Conservation (phyloP, 306 rosid species). For the Quercus alba region DNA sequence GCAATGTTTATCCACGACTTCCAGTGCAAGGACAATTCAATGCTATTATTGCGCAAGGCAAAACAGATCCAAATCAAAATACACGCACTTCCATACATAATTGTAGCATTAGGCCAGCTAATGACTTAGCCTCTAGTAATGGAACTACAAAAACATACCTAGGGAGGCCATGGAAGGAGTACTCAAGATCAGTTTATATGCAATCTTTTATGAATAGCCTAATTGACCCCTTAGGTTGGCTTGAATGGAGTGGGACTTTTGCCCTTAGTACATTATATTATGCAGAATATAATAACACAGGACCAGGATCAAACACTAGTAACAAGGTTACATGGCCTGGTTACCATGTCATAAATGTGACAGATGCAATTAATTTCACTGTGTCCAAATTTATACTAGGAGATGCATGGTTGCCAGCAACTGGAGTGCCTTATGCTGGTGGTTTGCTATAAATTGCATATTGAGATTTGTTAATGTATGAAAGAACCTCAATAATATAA, state of each 20-base stretch:
- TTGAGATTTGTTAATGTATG: too few species aligned
- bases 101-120: constrained; percentile 34
- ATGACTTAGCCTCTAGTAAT: constrained; percentile 17
- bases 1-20: constrained; percentile 37
- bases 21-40: constrained; percentile 48
- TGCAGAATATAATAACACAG: constrained; percentile 49
- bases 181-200: constrained; percentile 48
- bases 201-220: constrained; percentile 42
- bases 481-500: too few species aligned
- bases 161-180: constrained; percentile 64
- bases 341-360: constrained; percentile 11
- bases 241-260: constrained; percentile 47
- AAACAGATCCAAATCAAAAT: constrained; percentile 43
- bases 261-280: constrained; percentile 49
- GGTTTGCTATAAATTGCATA: constrained; percentile 17
- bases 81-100: constrained; percentile 41
- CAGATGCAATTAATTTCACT: constrained; percentile 29
- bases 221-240: constrained; percentile 58
- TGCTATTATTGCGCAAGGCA: constrained; percentile 49
- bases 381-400: constrained; percentile 41
- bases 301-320: constrained; percentile 40
- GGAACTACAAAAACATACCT: constrained; percentile 30
- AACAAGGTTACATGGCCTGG: constrained; percentile 19
- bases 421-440: constrained; percentile 35
- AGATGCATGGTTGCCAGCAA: constrained; percentile 42